Percentiles rank a stretch among this genome's conserved stretches.
phyloP scores from a whole-genome alignment of 371 early-diverging fungal genomes.

The Mortierella sp. region DNA sequence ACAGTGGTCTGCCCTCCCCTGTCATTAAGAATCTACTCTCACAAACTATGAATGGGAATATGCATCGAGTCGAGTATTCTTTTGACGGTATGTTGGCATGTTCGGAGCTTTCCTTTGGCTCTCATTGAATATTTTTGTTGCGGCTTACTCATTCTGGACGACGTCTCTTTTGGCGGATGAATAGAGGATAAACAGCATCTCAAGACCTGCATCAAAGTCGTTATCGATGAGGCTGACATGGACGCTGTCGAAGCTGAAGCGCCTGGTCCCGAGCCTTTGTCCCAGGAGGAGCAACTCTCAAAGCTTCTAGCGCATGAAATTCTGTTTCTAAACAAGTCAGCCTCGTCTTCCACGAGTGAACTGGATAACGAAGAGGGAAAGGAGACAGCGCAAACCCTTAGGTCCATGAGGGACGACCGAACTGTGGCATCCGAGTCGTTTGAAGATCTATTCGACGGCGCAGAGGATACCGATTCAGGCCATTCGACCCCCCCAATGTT shows the following conservation, averaged over 20 bases:
- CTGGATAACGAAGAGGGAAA: conserved; percentile 20
- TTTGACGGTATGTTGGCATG: conserved; percentile 59
- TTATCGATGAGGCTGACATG: conserved; percentile 24
- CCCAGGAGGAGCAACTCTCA: conserved; percentile 37
- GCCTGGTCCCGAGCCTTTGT: conserved; percentile 15
- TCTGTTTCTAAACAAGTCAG: conserved; percentile 32
- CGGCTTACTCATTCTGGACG: neutral
- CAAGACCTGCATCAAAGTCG: conserved; percentile 42
- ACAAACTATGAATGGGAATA: conserved; percentile 34
- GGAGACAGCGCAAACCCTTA: neutral
- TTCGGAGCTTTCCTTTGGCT: neutral
- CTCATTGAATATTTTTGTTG: neutral
- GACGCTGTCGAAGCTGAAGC: conserved; percentile 1
- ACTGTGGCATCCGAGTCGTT: conserved; percentile 9
- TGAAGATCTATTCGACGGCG: conserved; percentile 8
- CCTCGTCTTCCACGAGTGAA: conserved; percentile 43
- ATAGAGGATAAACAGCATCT: conserved; percentile 49
- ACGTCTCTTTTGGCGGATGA: conserved; percentile 30
- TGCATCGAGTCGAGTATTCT: conserved; percentile 62
- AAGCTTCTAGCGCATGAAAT: conserved; percentile 42
- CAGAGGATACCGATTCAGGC: neutral
- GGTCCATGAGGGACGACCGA: too few relatives aligned
- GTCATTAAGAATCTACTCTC: conserved; percentile 61
- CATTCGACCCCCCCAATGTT: neutral
- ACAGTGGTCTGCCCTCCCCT: conserved; percentile 61